Conservation (phyloP, 2,329 filamentous ascomycete species). For the Penicillium hordei region DNA sequence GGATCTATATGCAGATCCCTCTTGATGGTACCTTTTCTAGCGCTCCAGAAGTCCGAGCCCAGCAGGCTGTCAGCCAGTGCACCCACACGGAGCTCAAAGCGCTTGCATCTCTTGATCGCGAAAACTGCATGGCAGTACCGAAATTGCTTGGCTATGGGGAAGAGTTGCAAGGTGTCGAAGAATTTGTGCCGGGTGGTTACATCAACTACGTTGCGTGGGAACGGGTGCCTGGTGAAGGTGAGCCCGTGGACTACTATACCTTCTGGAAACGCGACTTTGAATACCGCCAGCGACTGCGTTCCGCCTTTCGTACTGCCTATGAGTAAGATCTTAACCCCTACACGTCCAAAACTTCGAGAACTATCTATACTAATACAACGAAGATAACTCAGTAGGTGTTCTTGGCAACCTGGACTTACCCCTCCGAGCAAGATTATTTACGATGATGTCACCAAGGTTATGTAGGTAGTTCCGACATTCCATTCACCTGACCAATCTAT, state of each 20-base stretch:
- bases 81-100: background rate
- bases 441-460: background rate
- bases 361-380: slow-evolving; percentile 1
- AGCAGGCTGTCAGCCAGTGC: background rate
- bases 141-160: background rate
- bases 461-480: background rate
- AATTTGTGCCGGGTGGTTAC: background rate
- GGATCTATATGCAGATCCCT: slow-evolving; percentile 2
- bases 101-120: background rate
- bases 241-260: background rate
- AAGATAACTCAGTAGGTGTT: slow-evolving; percentile 2
- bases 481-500: background rate
- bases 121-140: background rate
- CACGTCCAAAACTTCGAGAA: background rate
- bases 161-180: background rate
- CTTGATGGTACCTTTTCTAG: background rate
- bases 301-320: background rate
- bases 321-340: slow-evolving; percentile 2
- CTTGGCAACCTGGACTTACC: background rate
- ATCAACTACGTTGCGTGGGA: slow-evolving; percentile 1
- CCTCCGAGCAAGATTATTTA: background rate
- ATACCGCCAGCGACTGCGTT: background rate
- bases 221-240: background rate
- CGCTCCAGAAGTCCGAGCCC: background rate
- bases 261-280: background rate